These are phyloP conservation scores for Diaporthe sp. DNA, from an alignment of 2,329 filamentous ascomycete species.

Conservation along the genomic window DNA sequence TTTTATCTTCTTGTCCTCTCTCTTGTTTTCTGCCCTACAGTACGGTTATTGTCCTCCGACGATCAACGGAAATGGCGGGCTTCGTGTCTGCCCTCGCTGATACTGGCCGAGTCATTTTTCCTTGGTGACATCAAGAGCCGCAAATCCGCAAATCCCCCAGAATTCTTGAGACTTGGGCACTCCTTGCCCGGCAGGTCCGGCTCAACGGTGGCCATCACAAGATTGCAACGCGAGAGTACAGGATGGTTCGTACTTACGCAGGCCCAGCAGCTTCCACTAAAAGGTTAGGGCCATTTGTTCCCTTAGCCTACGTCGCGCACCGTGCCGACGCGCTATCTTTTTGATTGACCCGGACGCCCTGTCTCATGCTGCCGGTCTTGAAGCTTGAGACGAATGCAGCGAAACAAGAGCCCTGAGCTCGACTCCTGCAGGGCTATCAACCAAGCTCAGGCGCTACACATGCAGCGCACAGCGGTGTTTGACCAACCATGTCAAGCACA, in stretches of 20 bases:
- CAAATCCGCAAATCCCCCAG: neutral
- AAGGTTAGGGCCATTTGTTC: neutral
- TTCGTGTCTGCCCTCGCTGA: conserved; percentile 11
- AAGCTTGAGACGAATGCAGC: neutral
- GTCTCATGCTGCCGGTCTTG: neutral
- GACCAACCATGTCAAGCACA: conserved; percentile 9
- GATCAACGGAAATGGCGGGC: conserved; percentile 20
- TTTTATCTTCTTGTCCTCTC: no score
- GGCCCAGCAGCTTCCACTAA: neutral
- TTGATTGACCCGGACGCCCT: neutral
- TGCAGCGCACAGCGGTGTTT: neutral
- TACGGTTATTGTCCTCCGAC: neutral
- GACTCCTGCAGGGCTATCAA: conserved; percentile 8
- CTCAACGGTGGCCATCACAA: neutral
- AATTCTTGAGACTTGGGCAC: neutral
- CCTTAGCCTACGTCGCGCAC: neutral
- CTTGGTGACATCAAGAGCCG: conserved; percentile 3
- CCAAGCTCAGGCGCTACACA: conserved; percentile 12
- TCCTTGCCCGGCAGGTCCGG: conserved; percentile 18
- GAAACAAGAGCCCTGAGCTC: conserved; percentile 7
- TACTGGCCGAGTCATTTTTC: conserved; percentile 15
- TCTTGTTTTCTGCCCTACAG: neutral
- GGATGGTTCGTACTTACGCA: neutral
- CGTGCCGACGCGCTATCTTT: neutral
- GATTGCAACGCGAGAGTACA: neutral